A percentile compares a stretch with the other conserved stretches of the same genome.
Conservation (phyloP, 495 filamentous ascomycete species). For the Talaromyces thailandensis region DNA sequence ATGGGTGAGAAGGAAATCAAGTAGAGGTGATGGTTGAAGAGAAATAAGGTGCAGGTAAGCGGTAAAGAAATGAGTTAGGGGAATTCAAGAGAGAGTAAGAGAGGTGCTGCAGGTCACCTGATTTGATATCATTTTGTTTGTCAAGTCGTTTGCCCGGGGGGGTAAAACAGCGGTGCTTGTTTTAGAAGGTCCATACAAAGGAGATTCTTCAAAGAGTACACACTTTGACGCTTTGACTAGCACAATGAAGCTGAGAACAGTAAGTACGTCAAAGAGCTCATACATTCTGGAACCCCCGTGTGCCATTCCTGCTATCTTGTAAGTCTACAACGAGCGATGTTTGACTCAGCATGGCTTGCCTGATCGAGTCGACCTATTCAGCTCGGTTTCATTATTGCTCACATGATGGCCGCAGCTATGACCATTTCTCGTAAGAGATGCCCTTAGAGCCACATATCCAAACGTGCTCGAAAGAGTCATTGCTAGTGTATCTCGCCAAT, state of each 20-base stretch:
- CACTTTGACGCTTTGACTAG: not conserved
- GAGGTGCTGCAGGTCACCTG: not conserved
- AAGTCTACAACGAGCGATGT: not conserved
- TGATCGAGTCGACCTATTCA: not conserved
- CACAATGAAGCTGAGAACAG: not conserved
- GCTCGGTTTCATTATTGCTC: not conserved
- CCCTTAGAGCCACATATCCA: not conserved
- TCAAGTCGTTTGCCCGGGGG: not conserved
- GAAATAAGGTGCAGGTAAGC: not conserved
- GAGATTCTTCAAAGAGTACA: not conserved
- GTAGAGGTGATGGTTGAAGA: not conserved
- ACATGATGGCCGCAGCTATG: not conserved
- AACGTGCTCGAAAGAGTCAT: not conserved
- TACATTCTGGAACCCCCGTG: not conserved
- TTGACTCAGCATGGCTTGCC: not conserved
- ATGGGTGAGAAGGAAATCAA: not conserved
- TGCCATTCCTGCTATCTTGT: not conserved
- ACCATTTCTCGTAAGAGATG: not conserved
- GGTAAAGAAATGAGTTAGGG: not conserved
- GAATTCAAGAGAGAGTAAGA: not conserved
- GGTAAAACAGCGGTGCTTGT: not conserved
- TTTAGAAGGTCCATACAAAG: not conserved
- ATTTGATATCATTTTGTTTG: slow-evolving; percentile 1
- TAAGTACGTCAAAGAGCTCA: not conserved
- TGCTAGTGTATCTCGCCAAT: not conserved